Conservation (phyloP, 768 basidiomycete species). For the Suillus paluster region DNA sequence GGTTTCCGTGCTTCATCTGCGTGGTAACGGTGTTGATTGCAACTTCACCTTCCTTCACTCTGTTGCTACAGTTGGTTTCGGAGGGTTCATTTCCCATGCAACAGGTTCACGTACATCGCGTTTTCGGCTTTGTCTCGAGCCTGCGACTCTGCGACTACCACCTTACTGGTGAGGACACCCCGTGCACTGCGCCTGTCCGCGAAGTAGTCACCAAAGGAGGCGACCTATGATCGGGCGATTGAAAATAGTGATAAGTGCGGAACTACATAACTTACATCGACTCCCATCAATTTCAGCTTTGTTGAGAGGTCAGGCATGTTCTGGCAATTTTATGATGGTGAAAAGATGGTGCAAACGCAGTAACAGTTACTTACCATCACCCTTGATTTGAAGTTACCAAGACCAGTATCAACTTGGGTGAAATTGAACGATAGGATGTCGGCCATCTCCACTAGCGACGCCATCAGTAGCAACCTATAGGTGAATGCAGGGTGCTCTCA, state of each 20-base stretch:
- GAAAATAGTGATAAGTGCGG: background rate
- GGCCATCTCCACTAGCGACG: slow-evolving; percentile 63
- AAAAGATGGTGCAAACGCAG: background rate
- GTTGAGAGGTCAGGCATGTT: slow-evolving; percentile 72
- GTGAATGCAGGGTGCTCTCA: slow-evolving; percentile 20
- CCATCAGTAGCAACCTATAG: background rate
- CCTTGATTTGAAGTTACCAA: slow-evolving; percentile 45
- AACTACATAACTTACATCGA: slow-evolving; percentile 45
- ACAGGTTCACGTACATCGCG: background rate
- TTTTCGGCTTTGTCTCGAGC: slow-evolving; percentile 7
- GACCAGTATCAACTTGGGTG: slow-evolving; percentile 51
- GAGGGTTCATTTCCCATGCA: slow-evolving; percentile 20
- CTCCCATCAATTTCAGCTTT: slow-evolving; percentile 63
- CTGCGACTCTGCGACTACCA: slow-evolving; percentile 5
- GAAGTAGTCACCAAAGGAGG: slow-evolving; percentile 76
- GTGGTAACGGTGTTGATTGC: slow-evolving; percentile 4
- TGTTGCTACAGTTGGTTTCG: background rate
- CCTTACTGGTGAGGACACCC: slow-evolving; percentile 10
- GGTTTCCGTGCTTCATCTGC: background rate
- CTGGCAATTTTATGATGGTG: slow-evolving; percentile 21
- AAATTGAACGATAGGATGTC: slow-evolving; percentile 77
- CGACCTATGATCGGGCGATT: slow-evolving; percentile 41
- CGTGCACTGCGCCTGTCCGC: slow-evolving; percentile 50
- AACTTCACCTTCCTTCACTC: slow-evolving; percentile 1
- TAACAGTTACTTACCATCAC: slow-evolving; percentile 41